Percentiles rank a stretch among this genome's conserved stretches.
Conservation (phyloP, 129 eudicot genomes). For the Arctium minus region DNA sequence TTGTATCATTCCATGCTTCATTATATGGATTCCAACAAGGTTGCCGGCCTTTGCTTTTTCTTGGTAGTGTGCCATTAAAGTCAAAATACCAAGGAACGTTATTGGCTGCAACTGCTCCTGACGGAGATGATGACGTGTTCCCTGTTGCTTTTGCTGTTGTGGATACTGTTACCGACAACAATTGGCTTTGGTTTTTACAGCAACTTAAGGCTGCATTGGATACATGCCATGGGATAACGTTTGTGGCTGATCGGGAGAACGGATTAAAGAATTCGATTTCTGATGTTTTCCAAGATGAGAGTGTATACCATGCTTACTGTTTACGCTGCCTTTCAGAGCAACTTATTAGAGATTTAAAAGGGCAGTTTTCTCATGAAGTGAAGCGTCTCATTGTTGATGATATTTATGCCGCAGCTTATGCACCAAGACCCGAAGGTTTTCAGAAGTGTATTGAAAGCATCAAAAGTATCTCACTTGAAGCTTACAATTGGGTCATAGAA, state of each 20-base stretch:
- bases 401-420: constrained; percentile 75
- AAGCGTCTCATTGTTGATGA: constrained; percentile 84
- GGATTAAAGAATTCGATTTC: constrained; percentile 74
- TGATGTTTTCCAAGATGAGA: constrained; percentile 49
- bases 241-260: constrained; percentile 77
- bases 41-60: constrained; percentile 85
- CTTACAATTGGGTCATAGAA: constrained; percentile 74
- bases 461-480: constrained; percentile 72
- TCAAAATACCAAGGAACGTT: constrained; percentile 92
- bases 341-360: constrained; percentile 61
- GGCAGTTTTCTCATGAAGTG: constrained; percentile 85
- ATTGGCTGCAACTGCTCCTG: constrained; percentile 86
- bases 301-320: constrained; percentile 70
- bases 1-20: constrained; percentile 78
- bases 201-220: constrained; percentile 69
- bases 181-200: constrained; percentile 85
- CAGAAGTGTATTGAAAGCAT: constrained; percentile 56
- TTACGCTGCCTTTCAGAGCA: constrained; percentile 71
- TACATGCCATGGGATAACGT: constrained; percentile 47
- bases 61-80: constrained; percentile 67
- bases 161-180: constrained; percentile 64
- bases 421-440: constrained; percentile 63
- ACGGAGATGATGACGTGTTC: constrained; percentile 79
- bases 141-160: constrained; percentile 98
- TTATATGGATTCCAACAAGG: constrained; percentile 78